Base-by-base conservation (phyloP, 192 early-diverging fungal genomes). In the Endogone sp. region DNA sequence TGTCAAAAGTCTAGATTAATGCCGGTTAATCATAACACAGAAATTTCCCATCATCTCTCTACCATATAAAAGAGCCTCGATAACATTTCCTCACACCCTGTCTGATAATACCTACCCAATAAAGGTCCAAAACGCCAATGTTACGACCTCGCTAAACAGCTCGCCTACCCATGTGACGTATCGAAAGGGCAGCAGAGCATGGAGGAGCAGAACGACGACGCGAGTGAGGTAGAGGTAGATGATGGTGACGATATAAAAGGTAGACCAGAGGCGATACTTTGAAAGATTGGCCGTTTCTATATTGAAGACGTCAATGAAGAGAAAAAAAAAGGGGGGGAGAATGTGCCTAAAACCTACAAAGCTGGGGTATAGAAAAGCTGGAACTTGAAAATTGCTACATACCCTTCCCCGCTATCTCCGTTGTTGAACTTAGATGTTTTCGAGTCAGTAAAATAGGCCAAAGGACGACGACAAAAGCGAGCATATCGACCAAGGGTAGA, bases 361-460 rank as follows among this genome's bases (percentile, higher is more conserved):
- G n/a, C 1, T 20, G 22, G n/a, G 8, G 16, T 66, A 23, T 2
- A 8, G 21, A 56, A 23, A 22, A 9, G 29, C 29, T 26, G 16
- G 30, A 59, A 21, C 2, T 23, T 8, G 61, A 61, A 0, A 25
- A 23, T 16, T 28, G 8, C n/a, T 32, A 21, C 32, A 6, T 76
- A 84, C 83, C 81, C 73, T 85, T 85, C 29, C 81, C 84, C 58
- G 83, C 84, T 2, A 75, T 73, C 23, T 82, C 69, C 3, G 80
- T 71, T 23, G 78, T 82, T 31, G 71, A 71, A 10, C 75, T 65
- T 29, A 86, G 56, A 66, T 84, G 76, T n/a, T 78, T 75, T 29
- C 79, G 77, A 3, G 84, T 86, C 57, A 83, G 84, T 22, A 83
- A 59, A 37, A 86, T 86, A 23, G 81, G 81, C 62, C 80, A 81